Evolutionary conservation across 805 yeast species (phyloP).

Genomic region (Schwanniomyces polymorphus): DNA sequence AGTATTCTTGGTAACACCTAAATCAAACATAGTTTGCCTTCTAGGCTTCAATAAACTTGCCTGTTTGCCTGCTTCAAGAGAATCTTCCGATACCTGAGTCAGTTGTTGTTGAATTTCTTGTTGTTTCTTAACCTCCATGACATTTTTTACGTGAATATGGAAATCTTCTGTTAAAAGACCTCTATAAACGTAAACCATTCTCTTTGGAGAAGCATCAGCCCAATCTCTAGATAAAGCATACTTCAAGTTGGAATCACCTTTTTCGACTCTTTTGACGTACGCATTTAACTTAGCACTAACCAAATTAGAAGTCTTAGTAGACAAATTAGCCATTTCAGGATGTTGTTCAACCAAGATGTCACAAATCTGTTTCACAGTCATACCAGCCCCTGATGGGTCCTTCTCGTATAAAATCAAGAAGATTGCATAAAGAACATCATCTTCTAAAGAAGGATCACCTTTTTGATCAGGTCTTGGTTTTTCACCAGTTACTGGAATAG

Average conservation of each 20-base stretch:
- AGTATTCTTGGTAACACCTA: conserved; percentile 43
- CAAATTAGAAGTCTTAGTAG: conserved; percentile 77
- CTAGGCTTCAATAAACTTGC: conserved; percentile 38
- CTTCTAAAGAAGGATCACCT: conserved; percentile 60
- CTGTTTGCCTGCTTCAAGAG: conserved; percentile 37
- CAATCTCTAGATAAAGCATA: conserved; percentile 83
- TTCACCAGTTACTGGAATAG: conserved; percentile 77
- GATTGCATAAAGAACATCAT: conserved; percentile 73
- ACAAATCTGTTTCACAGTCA: conserved; percentile 89
- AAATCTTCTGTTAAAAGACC: conserved; percentile 77
- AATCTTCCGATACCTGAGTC: conserved; percentile 15
- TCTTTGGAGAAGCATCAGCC: conserved; percentile 87
- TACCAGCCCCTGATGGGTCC: conserved; percentile 70
- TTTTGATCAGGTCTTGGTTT: conserved; percentile 69
- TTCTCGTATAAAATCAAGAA: conserved; percentile 68
- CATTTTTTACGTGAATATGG: conserved; percentile 66
- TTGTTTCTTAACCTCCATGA: conserved; percentile 53
- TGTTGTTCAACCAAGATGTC: conserved; percentile 71
- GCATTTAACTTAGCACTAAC: conserved; percentile 84
- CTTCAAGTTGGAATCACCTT: conserved; percentile 70
- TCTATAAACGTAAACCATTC: conserved; percentile 86
- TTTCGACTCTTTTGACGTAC: conserved; percentile 80
- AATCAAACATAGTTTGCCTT: conserved; percentile 54
- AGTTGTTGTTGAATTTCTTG: conserved; percentile 10
- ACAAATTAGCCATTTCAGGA: conserved; percentile 80